Evolutionary conservation across 441 rosid species (phyloP).

Genomic region (Erysimum pusillum): DNA sequence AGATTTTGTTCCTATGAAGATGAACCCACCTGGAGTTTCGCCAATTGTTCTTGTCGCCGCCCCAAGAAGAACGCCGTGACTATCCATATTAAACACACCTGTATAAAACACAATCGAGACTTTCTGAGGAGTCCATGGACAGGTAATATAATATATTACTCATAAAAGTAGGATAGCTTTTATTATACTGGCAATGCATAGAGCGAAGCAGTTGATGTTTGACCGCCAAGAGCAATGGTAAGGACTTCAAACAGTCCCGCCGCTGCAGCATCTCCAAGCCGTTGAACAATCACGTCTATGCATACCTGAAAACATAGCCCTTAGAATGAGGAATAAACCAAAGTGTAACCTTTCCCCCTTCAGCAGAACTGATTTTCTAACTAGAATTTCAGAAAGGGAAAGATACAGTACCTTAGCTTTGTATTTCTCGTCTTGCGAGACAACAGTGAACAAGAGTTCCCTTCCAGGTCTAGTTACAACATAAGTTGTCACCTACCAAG

Average conservation of each 20-base stretch:
- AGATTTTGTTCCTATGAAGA: conserved; percentile 44
- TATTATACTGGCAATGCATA: conserved; percentile 83
- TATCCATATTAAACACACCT: conserved; percentile 84
- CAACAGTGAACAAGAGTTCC: conserved; percentile 91
- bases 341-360: background rate
- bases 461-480: conserved; percentile 94
- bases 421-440: conserved; percentile 85
- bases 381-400: background rate
- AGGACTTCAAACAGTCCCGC: conserved; percentile 88
- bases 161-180: conserved; percentile 2
- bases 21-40: conserved; percentile 58
- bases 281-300: conserved; percentile 91
- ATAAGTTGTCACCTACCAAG: conserved; percentile 79
- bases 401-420: conserved; percentile 34
- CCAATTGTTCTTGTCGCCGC: conserved; percentile 74
- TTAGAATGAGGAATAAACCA: background rate
- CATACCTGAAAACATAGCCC: conserved; percentile 64
- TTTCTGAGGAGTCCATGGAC: conserved; percentile 10
- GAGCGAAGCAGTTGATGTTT: conserved; percentile 72
- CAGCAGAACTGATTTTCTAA: background rate
- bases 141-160: background rate
- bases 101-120: conserved; percentile 25
- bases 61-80: conserved; percentile 82
- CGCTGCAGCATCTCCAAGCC: conserved; percentile 96
- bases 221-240: conserved; percentile 72